Evolutionary conservation across 1,139 yeast species (phyloP).

Genomic region (Suhomyces chickasaworum): DNA sequence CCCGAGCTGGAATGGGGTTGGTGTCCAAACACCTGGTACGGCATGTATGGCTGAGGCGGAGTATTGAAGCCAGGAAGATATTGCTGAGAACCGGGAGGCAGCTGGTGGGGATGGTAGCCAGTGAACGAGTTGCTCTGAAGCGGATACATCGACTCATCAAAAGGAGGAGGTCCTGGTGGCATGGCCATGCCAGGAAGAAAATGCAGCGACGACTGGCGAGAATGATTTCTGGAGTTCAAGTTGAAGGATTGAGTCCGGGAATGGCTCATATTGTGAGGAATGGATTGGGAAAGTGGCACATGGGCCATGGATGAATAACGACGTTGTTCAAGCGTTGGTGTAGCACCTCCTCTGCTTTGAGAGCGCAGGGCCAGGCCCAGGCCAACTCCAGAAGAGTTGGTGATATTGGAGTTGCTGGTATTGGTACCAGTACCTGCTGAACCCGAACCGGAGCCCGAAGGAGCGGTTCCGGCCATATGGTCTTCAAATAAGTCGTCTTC

Average conservation of each 20-base stretch:
- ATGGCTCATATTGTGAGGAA: slow-evolving; percentile 13
- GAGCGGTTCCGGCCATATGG: slow-evolving; percentile 2
- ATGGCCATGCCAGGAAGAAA: slow-evolving; percentile 13
- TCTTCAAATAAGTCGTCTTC: slow-evolving; percentile 18
- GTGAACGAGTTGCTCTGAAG: slow-evolving; percentile 7
- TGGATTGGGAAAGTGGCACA: neutral
- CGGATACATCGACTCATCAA: slow-evolving; percentile 8
- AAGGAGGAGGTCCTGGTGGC: slow-evolving; percentile 7
- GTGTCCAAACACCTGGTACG: slow-evolving; percentile 11
- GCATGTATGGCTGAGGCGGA: slow-evolving; percentile 9
- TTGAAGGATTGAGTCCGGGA: slow-evolving; percentile 14
- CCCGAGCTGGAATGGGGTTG: slow-evolving; percentile 20
- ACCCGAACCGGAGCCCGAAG: slow-evolving; percentile 1
- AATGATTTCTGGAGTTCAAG: slow-evolving; percentile 11
- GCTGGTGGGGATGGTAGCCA: slow-evolving; percentile 9
- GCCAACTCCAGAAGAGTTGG: neutral
- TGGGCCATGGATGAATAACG: slow-evolving; percentile 10
- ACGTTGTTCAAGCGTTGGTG: slow-evolving; percentile 7
- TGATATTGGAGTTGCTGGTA: neutral
- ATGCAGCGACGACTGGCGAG: slow-evolving; percentile 14
- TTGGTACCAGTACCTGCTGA: neutral
- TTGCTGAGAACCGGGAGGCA: slow-evolving; percentile 11
- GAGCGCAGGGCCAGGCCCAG: neutral
- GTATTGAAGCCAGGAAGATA: slow-evolving; percentile 11
- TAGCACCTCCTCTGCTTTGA: slow-evolving; percentile 2